Evolutionary conservation across 2,329 filamentous ascomycete species (phyloP).

Genomic region (Shiraia bambusicola): DNA sequence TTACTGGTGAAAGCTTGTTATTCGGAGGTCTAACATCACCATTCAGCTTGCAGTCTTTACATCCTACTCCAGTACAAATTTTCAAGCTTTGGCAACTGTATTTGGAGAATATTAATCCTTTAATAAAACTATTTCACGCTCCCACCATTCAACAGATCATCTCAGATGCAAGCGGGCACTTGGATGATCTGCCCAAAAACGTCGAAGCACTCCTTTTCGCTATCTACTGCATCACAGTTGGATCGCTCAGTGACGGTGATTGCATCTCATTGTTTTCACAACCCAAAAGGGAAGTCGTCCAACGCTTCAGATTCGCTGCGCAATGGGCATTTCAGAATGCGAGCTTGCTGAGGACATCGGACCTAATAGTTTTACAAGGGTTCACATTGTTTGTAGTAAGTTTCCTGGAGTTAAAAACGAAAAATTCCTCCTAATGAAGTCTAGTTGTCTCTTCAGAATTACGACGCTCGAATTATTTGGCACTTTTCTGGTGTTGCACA

Average conservation of each 20-base stretch:
- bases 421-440: neutral
- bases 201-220: constrained; percentile 54
- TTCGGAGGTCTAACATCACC: constrained; percentile 19
- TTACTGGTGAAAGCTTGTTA: constrained; percentile 20
- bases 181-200: constrained; percentile 58
- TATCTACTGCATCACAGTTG: constrained; percentile 32
- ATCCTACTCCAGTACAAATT: constrained; percentile 66
- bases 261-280: constrained; percentile 56
- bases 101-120: constrained; percentile 71
- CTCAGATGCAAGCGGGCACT: constrained; percentile 61
- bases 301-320: constrained; percentile 58
- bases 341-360: constrained; percentile 65
- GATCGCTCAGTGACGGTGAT: constrained; percentile 60
- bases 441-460: constrained; percentile 49
- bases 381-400: constrained; percentile 66
- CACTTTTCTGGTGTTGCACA: constrained; percentile 63
- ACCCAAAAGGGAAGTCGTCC: constrained; percentile 53
- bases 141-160: constrained; percentile 68
- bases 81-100: constrained; percentile 75
- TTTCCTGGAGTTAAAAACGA: neutral
- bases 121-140: constrained; percentile 71
- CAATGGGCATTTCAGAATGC: constrained; percentile 68
- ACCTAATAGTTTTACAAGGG: constrained; percentile 67
- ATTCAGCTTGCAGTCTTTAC: constrained; percentile 43
- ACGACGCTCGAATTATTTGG: constrained; percentile 60